Evolutionary conservation across 2,329 filamentous ascomycete genomes (phyloP), one percentile per base, ranked within the genome.

Genomic region (Metarhizium guizhouense): DNA sequence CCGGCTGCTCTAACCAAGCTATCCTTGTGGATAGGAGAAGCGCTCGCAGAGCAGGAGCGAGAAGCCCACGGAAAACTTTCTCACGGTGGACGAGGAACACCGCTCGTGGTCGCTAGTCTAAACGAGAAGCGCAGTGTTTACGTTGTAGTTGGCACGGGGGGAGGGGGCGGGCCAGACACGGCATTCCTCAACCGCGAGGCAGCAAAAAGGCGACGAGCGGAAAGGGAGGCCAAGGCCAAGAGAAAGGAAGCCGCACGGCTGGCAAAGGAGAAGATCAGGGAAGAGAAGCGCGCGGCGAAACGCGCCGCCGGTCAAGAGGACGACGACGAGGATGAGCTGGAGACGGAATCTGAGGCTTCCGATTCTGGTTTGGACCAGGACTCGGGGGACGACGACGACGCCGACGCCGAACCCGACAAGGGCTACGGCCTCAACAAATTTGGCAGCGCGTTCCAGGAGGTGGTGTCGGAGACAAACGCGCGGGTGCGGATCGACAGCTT

Each of bases 401-500:
- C 79, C 7, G 79, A 81, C 45, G 72, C 73, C 42, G 74, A 74
- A 16, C 75, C 75, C 40, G 80, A 81, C 51, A 82, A 82, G 58
- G 85, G 87, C 0, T 87, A 88, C 54, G 87, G 92, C 2, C 74
- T 89, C 53, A 99, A 97, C 72, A 84, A 88, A 52, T 99, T 99
- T 66, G 94, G 94, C 7, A 91, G 87, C 64, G 93, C 94, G 3
- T 99, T 99, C 70, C 91, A 96, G 68, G 91, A 96, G 66, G 94
- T 97, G 0, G 88, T 96, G 2, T 83, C 87, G 53, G 90, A 96
- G 76, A 97, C 93, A 16, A 94, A 86, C 57, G 90, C 93, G 0
- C 76, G 92, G 16, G 91, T 97, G 20, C 79, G 91, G 58, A 95
- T 96, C 67, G 94, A 99, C 72, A 95, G 89, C 70, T 99, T 99